Evolutionary conservation across 2,329 filamentous ascomycete genomes (phyloP).

Genomic region (Aquanectria penicillioides): DNA sequence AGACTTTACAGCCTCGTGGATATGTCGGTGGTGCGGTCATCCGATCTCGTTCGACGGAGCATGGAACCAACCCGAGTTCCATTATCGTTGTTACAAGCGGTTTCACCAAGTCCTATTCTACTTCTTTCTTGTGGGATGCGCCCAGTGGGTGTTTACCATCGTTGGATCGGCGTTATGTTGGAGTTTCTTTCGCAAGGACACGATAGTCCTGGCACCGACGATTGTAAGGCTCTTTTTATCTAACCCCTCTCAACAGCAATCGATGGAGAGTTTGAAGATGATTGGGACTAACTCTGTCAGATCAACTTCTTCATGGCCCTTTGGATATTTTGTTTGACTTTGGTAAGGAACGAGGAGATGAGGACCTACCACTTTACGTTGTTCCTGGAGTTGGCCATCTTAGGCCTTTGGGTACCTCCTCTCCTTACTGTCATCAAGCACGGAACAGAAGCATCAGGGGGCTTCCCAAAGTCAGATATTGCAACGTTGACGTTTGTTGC

Average conservation of each 20-base stretch:
- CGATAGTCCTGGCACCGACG: slow-evolving; percentile 46
- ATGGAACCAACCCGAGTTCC: slow-evolving; percentile 52
- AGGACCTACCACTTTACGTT: slow-evolving; percentile 53
- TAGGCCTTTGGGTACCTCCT: slow-evolving; percentile 40
- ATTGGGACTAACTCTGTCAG: slow-evolving; percentile 30
- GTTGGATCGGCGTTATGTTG: slow-evolving; percentile 51
- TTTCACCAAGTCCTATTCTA: slow-evolving; percentile 50
- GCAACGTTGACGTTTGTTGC: slow-evolving; percentile 48
- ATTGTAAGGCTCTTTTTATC: slow-evolving; percentile 42
- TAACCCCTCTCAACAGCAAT: neutral
- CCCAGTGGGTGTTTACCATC: slow-evolving; percentile 50
- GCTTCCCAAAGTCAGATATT: slow-evolving; percentile 31
- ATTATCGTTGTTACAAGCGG: slow-evolving; percentile 50
- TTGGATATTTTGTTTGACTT: slow-evolving; percentile 47
- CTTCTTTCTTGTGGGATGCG: slow-evolving; percentile 51
- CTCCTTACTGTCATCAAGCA: slow-evolving; percentile 38
- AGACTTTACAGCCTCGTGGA: slow-evolving; percentile 47
- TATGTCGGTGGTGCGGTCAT: slow-evolving; percentile 57
- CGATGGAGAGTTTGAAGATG: neutral
- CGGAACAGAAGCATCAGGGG: slow-evolving; percentile 9
- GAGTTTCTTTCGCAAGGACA: slow-evolving; percentile 46
- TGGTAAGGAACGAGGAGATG: slow-evolving; percentile 46
- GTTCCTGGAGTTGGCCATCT: slow-evolving; percentile 45
- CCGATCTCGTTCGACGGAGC: slow-evolving; percentile 46
- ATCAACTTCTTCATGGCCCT: slow-evolving; percentile 50